Conservation (phyloP, 2,329 filamentous ascomycete species). For the Zarea fungicola region DNA sequence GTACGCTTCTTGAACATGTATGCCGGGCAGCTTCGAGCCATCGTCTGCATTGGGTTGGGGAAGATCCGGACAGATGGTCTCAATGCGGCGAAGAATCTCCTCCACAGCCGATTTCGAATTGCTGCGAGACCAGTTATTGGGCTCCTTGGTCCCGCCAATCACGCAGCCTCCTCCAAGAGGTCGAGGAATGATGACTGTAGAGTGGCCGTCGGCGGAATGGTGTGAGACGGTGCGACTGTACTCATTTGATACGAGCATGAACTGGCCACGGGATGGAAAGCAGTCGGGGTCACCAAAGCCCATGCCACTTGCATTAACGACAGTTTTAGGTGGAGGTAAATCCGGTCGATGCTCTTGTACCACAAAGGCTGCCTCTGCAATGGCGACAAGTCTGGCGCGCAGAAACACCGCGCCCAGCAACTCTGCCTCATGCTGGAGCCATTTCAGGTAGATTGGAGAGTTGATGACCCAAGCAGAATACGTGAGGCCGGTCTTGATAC, state of each 20-base stretch:
- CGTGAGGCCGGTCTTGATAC: neutral
- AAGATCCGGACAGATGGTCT: constrained; percentile 1
- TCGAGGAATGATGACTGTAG: constrained; percentile 5
- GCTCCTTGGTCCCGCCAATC: constrained; percentile 8
- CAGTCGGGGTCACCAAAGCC: constrained; percentile 3
- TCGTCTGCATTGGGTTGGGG: neutral
- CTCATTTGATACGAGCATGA: neutral
- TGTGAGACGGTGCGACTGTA: constrained; percentile 1
- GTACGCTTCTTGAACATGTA: neutral
- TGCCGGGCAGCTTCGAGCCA: neutral
- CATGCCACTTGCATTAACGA: constrained; percentile 6
- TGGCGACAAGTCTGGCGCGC: neutral
- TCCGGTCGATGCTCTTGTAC: neutral
- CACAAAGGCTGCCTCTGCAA: neutral
- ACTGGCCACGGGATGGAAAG: constrained; percentile 6
- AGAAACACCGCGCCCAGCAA: neutral
- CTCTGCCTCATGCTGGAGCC: constrained; percentile 2
- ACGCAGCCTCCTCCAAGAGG: neutral
- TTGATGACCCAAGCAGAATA: constrained; percentile 8
- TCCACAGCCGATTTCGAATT: neutral
- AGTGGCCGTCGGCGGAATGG: constrained; percentile 1
- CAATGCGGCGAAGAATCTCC: neutral
- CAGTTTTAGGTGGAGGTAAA: neutral
- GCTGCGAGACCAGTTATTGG: neutral
- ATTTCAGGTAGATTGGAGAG: neutral